A percentile compares a stretch with the other conserved stretches of the same genome.
Conservation (phyloP, 139 green algal genomes). For the Ettlia oleoabundans region DNA sequence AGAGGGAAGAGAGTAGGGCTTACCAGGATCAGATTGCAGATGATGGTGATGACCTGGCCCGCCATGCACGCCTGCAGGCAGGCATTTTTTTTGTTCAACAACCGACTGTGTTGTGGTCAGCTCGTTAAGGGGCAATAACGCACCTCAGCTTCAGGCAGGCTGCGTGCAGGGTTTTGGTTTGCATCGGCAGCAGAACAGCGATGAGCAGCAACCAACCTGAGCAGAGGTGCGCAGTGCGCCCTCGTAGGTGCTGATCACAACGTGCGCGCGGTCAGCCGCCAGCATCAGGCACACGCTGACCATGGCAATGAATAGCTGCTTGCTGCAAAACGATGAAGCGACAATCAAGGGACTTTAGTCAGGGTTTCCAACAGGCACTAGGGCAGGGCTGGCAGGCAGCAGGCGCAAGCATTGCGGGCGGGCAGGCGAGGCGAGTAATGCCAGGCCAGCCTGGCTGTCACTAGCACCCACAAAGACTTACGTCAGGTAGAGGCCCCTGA, state of each 20-base stretch:
- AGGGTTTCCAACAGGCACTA: background rate
- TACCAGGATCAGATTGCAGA: constrained; percentile 29
- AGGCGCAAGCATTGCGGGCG: no score
- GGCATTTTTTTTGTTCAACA: no score
- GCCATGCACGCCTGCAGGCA: no score
- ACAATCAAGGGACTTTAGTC: background rate
- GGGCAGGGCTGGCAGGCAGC: background rate
- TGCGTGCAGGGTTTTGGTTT: no score
- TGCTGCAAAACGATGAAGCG: background rate
- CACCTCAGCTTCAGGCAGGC: no score
- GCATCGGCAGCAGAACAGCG: no score
- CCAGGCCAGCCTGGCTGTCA: no score
- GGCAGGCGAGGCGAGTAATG: no score
- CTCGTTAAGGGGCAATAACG: no score
- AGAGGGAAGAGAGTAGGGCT: no score
- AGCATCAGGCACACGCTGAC: constrained; percentile 25
- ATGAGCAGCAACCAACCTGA: background rate
- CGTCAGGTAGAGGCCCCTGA: constrained; percentile 8
- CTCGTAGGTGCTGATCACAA: constrained; percentile 1
- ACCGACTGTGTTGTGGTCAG: background rate
- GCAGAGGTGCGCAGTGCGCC: background rate
- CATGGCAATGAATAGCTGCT: constrained; percentile 18
- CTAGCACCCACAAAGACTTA: no score
- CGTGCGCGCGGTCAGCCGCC: constrained; percentile 4
- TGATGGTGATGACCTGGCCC: constrained; percentile 21